Evolutionary conservation across 225 moss, liverwort and hornwort species (phyloP).

Genomic region (Neckera pumila): DNA sequence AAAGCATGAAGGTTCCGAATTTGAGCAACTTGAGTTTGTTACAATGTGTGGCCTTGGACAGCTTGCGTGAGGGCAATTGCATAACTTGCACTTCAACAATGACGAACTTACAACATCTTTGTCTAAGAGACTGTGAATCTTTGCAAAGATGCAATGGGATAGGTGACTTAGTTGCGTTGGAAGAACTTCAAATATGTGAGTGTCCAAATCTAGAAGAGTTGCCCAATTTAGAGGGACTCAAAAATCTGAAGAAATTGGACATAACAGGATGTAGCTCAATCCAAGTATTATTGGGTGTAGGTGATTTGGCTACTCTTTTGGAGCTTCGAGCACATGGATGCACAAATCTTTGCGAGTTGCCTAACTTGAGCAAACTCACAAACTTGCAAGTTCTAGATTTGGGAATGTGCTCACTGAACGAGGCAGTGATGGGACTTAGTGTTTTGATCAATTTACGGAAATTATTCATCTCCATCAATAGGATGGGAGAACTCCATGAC

Average conservation of each 20-base stretch:
- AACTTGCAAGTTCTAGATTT: background rate
- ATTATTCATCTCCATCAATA: background rate
- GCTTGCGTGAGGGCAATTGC: fast-evolving
- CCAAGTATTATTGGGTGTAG: background rate
- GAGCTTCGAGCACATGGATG: background rate
- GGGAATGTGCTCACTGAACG: fast-evolving
- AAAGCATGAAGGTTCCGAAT: fast-evolving
- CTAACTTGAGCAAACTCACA: background rate
- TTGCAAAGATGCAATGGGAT: background rate
- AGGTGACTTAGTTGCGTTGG: background rate
- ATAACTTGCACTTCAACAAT: background rate
- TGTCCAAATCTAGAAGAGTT: background rate
- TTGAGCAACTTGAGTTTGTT: background rate
- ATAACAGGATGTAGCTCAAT: background rate
- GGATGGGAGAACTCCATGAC: background rate
- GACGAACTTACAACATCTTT: background rate
- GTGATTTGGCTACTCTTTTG: background rate
- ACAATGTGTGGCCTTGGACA: fast-evolving
- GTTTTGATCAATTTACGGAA: fast-evolving
- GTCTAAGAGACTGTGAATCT: fast-evolving
- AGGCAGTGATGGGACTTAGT: background rate
- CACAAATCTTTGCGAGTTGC: background rate
- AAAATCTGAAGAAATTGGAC: background rate
- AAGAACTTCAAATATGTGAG: fast-evolving
- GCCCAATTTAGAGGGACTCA: background rate